Conservation (phyloP, 2,329 filamentous ascomycete genomes). For the Incumbomyces lentus region DNA sequence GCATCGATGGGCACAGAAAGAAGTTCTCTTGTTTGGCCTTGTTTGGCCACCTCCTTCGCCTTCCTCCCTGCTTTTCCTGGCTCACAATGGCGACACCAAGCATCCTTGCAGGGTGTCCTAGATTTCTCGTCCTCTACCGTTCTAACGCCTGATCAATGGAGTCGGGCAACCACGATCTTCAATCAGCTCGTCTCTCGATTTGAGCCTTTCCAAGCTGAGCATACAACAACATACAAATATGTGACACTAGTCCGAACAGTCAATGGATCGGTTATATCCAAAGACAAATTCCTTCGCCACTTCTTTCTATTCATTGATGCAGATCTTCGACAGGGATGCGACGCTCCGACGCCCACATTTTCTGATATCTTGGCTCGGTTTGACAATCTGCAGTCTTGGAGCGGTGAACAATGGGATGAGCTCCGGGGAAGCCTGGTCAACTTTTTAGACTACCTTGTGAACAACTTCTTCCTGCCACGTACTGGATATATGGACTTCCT, state of each 20-base stretch:
- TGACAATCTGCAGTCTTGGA: constrained; percentile 11
- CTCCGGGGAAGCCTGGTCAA: constrained; percentile 1
- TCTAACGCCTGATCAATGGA: constrained; percentile 4
- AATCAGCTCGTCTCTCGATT: not conserved
- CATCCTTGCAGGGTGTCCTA: constrained; percentile 3
- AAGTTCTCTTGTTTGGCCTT: no score
- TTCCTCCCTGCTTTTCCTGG: no score
- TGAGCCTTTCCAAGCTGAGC: constrained; percentile 1
- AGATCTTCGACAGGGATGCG: constrained; percentile 4
- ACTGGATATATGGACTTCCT: not conserved
- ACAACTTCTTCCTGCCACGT: constrained; percentile 19
- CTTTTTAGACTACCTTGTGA: constrained; percentile 20
- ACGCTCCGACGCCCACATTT: constrained; percentile 6
- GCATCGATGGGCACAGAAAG: no score
- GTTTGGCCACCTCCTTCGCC: no score
- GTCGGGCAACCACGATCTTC: constrained; percentile 4
- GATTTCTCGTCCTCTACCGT: constrained; percentile 3
- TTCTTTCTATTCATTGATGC: constrained; percentile 15
- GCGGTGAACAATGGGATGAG: constrained; percentile 1
- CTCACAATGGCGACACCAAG: not conserved
- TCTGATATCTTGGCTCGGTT: constrained; percentile 10
- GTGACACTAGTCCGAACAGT: constrained; percentile 3
- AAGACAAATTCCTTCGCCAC: constrained; percentile 17
- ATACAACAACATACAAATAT: not conserved
- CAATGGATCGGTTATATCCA: constrained; percentile 11